A percentile compares a stretch with the other conserved stretches of the same genome.
phyloP scores from a whole-genome alignment of 805 yeast species.

The Candida railenensis region DNA sequence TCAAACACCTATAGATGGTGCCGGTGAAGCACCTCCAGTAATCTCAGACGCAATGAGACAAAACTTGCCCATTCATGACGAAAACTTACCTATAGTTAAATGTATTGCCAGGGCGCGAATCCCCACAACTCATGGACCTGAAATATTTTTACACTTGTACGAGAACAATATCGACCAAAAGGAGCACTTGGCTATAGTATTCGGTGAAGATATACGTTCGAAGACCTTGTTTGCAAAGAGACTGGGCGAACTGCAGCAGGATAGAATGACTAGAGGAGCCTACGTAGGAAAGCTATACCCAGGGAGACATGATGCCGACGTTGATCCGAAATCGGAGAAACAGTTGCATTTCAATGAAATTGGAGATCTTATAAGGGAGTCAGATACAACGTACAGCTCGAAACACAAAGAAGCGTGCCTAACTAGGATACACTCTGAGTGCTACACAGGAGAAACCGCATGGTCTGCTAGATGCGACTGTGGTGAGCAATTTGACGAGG shows the following conservation, averaged over 20 bases:
- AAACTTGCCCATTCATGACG: slow-evolving; percentile 42
- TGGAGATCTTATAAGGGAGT: slow-evolving; percentile 32
- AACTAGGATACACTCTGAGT: slow-evolving; percentile 92
- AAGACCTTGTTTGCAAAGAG: slow-evolving; percentile 62
- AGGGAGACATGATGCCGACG: slow-evolving; percentile 73
- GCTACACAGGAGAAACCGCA: slow-evolving; percentile 98
- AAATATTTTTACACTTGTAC: slow-evolving; percentile 87
- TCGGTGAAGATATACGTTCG: slow-evolving; percentile 89
- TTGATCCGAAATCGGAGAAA: slow-evolving; percentile 36
- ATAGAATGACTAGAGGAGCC: slow-evolving; percentile 98
- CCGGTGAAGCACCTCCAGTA: slow-evolving; percentile 13
- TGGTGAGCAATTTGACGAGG: slow-evolving; percentile 98
- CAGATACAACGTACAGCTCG: slow-evolving; percentile 21
- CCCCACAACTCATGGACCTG: slow-evolving; percentile 94
- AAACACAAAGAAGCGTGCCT: slow-evolving; percentile 46
- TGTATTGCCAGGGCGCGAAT: slow-evolving; percentile 95
- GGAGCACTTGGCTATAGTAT: slow-evolving; percentile 96
- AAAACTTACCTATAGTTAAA: slow-evolving; percentile 66
- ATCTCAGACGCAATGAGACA: slow-evolving; percentile 26
- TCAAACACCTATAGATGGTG: not conserved
- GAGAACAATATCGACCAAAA: slow-evolving; percentile 82
- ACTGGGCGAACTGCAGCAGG: slow-evolving; percentile 78
- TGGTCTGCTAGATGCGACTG: slow-evolving; percentile 99
- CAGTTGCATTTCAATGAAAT: slow-evolving; percentile 29
- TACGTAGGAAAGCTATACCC: slow-evolving; percentile 88